Base-by-base conservation (phyloP, 169 alveolate genomes). In the Cystoisospora suis region DNA sequence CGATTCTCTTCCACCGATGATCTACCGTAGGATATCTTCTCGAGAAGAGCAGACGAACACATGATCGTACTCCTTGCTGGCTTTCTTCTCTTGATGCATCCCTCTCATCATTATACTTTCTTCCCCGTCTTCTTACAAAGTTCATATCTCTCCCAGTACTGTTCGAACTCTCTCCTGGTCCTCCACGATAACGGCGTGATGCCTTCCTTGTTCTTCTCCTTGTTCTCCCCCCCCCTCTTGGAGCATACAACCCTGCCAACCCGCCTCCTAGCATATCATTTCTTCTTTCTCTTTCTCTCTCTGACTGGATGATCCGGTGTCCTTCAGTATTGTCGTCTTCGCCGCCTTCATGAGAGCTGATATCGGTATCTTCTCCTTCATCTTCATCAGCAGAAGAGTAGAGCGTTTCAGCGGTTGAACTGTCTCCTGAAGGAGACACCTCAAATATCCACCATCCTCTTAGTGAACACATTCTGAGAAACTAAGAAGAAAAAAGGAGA, bases 371-470 rank as follows among this genome's bases (percentile, higher is more conserved):
- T 27, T 4, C 3, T 7, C 2, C 29, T 58, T 58, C 29, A 7
- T 58, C 72, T 9, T 7, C n/a, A 36, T 36, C 12, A 65, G 75
- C 75, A 36, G 38, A 65, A 65, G 34, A 65, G 42, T 32, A n/a
- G 45, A 20, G 6, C 42, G 77, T 7, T 15, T 36, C 36, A 23
- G 77, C 77, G 44, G n/a, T 44, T 5, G 3, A n/a, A n/a, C n/a
- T n/a, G n/a, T n/a, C n/a, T n/a, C n/a, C n/a, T n/a, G n/a, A n/a
- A n/a, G n/a, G 44, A 44, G 77, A 1, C 47, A 72, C 83, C 45
- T 72, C 83, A 46, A 72, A 56, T 34, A 72, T 46, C 83, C 83
- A 72, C 83, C 83, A 72, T 1, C 83, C 83, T 38, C 83, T 1
- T 38, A 72, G 3, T 6, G 83, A 72, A 38, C 83, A 72, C 83